A percentile compares a stretch with the other conserved stretches of the same genome.
phyloP scores from a whole-genome alignment of 1,284 basidiomycete genomes.

The Termitomyces sp. region DNA sequence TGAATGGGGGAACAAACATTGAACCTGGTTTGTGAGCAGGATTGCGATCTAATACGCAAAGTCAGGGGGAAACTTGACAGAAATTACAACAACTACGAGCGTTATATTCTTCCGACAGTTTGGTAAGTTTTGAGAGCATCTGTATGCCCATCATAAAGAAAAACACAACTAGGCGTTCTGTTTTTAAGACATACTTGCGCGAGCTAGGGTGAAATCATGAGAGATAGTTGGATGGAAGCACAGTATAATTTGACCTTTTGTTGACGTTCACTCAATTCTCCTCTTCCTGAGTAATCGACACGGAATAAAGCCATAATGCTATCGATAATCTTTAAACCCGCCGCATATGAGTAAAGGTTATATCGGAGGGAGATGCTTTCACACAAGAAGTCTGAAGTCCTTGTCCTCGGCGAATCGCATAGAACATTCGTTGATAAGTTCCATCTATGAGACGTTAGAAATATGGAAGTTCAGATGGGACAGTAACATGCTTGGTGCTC shows the following conservation, averaged over 20 bases:
- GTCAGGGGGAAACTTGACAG: slow-evolving; percentile 5
- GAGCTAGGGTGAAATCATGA: slow-evolving; percentile 8
- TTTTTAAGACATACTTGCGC: slow-evolving; percentile 13
- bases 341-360: slow-evolving; percentile 1
- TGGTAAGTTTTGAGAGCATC: slow-evolving; percentile 88
- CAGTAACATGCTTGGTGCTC: slow-evolving; percentile 68
- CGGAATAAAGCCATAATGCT: slow-evolving; percentile 95
- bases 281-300: slow-evolving; percentile 87
- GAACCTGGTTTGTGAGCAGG: slow-evolving; percentile 89
- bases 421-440: slow-evolving; percentile 82
- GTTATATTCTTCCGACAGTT: slow-evolving; percentile 88
- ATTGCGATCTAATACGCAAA: slow-evolving; percentile 62
- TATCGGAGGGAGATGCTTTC: slow-evolving; percentile 2
- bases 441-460: slow-evolving; percentile 53
- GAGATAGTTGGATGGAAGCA: background rate
- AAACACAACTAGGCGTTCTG: background rate
- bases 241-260: slow-evolving; percentile 60
- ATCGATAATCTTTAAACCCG: slow-evolving; percentile 67
- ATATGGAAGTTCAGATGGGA: background rate
- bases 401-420: slow-evolving; percentile 80
- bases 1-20: slow-evolving; percentile 45
- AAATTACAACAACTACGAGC: slow-evolving; percentile 31
- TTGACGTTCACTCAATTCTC: slow-evolving; percentile 88
- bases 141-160: slow-evolving; percentile 24
- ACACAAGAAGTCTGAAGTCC: slow-evolving; percentile 68